These are phyloP conservation scores for Alternaria viburni DNA, from an alignment of 2,329 filamentous ascomycete species.

Conservation along the genomic window DNA sequence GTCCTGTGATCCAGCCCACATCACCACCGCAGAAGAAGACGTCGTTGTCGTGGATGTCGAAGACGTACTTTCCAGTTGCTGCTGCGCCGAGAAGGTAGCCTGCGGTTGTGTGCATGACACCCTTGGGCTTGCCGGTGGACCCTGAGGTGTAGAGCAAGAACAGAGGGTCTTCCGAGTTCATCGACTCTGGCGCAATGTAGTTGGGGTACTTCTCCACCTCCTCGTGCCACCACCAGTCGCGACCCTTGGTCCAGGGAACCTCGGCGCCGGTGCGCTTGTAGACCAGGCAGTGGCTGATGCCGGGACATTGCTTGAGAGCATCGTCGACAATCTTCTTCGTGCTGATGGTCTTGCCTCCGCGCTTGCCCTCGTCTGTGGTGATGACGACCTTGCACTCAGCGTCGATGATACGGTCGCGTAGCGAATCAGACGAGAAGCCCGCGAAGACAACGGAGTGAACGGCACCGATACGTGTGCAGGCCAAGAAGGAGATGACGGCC, in stretches of 20 bases:
- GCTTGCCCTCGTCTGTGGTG: slow-evolving; percentile 96
- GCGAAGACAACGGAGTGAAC: slow-evolving; percentile 98
- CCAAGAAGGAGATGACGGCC: slow-evolving; percentile 87
- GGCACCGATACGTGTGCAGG: slow-evolving; percentile 89
- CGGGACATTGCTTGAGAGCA: slow-evolving; percentile 92
- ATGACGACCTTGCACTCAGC: slow-evolving; percentile 92
- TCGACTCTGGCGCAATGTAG: slow-evolving; percentile 86
- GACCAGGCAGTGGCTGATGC: slow-evolving; percentile 83
- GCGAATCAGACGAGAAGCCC: slow-evolving; percentile 94
- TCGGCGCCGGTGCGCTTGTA: slow-evolving; percentile 95
- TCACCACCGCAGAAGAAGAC: slow-evolving; percentile 98
- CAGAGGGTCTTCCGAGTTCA: slow-evolving; percentile 93
- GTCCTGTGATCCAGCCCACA: slow-evolving; percentile 98
- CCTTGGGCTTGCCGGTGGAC: slow-evolving; percentile 98
- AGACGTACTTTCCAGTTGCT: slow-evolving; percentile 95
- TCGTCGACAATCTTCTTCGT: slow-evolving; percentile 99
- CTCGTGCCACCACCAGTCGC: slow-evolving; percentile 98
- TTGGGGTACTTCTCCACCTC: slow-evolving; percentile 95
- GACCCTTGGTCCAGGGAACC: slow-evolving; percentile 85
- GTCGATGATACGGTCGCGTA: slow-evolving; percentile 93
- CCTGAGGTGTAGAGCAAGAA: slow-evolving; percentile 98
- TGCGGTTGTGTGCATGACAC: slow-evolving; percentile 95
- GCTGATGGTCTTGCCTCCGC: slow-evolving; percentile 94
- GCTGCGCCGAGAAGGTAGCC: slow-evolving; percentile 95
- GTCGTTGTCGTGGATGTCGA: slow-evolving; percentile 94